Evolutionary conservation across 352 stramenopile genomes (phyloP).

Genomic region (Globisporangium sylvaticum): DNA sequence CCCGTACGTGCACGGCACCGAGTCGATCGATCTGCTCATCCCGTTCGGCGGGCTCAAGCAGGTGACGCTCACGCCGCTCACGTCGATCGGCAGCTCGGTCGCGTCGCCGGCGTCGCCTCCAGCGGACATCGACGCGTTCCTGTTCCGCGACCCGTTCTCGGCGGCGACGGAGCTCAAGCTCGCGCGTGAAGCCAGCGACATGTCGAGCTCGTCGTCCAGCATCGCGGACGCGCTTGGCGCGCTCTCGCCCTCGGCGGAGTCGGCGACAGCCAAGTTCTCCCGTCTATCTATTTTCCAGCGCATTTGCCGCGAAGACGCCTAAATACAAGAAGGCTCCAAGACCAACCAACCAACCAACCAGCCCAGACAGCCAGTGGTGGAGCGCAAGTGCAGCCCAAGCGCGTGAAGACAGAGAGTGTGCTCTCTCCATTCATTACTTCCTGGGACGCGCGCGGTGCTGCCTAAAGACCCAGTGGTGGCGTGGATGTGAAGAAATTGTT

Average conservation of each 20-base stretch:
- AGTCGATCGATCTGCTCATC: conserved; percentile 57
- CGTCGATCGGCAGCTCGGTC: conserved; percentile 34
- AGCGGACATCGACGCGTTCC: conserved; percentile 18
- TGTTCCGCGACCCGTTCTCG: conserved; percentile 52
- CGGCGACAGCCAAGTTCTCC: conserved; percentile 49
- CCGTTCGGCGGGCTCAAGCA: conserved; percentile 66
- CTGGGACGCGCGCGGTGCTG: background rate
- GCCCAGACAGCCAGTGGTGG: background rate
- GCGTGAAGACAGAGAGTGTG: background rate
- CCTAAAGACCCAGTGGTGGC: background rate
- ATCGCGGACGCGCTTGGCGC: conserved; percentile 22
- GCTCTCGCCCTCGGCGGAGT: conserved; percentile 31
- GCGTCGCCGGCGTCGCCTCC: conserved; percentile 20
- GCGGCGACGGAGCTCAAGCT: conserved; percentile 25
- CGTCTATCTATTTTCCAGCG: conserved; percentile 79
- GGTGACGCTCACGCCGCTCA: conserved; percentile 55
- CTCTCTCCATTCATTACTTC: background rate
- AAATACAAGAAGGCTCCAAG: conserved; percentile 1
- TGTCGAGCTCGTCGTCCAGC: conserved; percentile 10
- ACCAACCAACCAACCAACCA: background rate
- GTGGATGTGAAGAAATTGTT: conserved; percentile 9
- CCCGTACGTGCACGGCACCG: conserved; percentile 53
- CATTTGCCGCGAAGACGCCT: conserved; percentile 72
- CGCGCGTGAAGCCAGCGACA: conserved; percentile 19
- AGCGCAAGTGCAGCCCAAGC: background rate